phyloP scores from a whole-genome alignment of 345 rosid genomes.

The Raphanus raphanistrum region DNA sequence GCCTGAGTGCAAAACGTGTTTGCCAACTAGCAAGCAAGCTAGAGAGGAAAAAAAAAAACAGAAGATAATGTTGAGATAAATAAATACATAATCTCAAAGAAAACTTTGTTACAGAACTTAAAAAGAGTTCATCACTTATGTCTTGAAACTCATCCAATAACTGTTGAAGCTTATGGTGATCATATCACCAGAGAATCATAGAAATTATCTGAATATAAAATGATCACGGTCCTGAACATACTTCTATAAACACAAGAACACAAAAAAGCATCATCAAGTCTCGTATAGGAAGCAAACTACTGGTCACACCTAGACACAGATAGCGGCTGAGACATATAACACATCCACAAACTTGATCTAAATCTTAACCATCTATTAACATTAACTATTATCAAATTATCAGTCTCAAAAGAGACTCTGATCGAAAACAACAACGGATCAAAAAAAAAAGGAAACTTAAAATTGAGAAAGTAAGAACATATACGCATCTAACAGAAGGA shows the following conservation, averaged over 20 bases:
- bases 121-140: neutral
- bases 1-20: conserved; percentile 6
- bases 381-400: neutral
- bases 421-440: neutral
- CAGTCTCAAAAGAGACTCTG: neutral
- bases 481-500: conserved; percentile 5
- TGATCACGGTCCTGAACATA: neutral
- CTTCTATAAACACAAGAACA: conserved; percentile 2
- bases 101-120: neutral
- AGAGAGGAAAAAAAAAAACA: neutral
- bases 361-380: conserved; percentile 1
- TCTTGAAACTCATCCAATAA: neutral
- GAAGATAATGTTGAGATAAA: neutral
- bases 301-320: neutral
- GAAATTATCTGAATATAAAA: neutral
- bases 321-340: neutral
- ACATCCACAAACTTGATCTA: neutral
- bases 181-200: neutral
- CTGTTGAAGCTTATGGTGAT: neutral
- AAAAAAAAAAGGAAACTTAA: neutral
- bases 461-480: neutral
- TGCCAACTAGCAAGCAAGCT: neutral
- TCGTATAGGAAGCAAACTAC: neutral
- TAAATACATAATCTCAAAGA: neutral
- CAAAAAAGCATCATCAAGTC: conserved; percentile 5